Evolutionary conservation across 345 rosid genomes (phyloP).

Genomic region (Gossypium rotundifolium): DNA sequence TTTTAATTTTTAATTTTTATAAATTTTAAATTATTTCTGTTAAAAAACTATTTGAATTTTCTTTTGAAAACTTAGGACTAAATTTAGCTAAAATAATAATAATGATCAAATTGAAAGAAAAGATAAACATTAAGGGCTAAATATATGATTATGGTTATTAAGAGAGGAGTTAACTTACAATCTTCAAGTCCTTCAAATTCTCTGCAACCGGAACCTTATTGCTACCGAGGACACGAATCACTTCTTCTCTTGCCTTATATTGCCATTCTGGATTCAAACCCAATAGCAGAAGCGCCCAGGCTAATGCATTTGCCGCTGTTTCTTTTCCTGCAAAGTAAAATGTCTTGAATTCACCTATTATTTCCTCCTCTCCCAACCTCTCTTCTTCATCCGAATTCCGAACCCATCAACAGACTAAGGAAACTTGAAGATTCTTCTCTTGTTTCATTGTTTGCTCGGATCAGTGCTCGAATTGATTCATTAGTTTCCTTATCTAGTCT

Average conservation of each 20-base stretch:
- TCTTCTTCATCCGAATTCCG: slow-evolving; percentile 59
- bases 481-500: slow-evolving; percentile 57
- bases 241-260: slow-evolving; percentile 66
- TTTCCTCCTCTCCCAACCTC: slow-evolving; percentile 51
- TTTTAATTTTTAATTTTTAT: too few species aligned
- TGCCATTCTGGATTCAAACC: slow-evolving; percentile 83
- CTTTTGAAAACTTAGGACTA: too few species aligned
- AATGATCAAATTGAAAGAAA: too few species aligned
- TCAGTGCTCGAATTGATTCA: slow-evolving; percentile 44
- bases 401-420: slow-evolving; percentile 47
- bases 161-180: slow-evolving; percentile 36
- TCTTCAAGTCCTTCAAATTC: slow-evolving; percentile 47
- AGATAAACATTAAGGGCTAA: too few species aligned
- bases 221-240: slow-evolving; percentile 31
- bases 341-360: slow-evolving; percentile 81
- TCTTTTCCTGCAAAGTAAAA: slow-evolving; percentile 89
- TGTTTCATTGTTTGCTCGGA: slow-evolving; percentile 26
- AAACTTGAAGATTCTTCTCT: slow-evolving; percentile 46
- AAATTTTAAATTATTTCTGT: too few species aligned
- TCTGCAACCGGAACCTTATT: slow-evolving; percentile 31
- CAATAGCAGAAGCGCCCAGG: slow-evolving; percentile 60
- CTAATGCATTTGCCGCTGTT: slow-evolving; percentile 60
- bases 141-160: too few species aligned
- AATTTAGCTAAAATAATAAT: too few species aligned
- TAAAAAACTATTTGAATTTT: too few species aligned